Evolutionary conservation across 257 asterid species (phyloP), one percentile per base, ranked within the genome.

Genomic region (Echium plantagineum): DNA sequence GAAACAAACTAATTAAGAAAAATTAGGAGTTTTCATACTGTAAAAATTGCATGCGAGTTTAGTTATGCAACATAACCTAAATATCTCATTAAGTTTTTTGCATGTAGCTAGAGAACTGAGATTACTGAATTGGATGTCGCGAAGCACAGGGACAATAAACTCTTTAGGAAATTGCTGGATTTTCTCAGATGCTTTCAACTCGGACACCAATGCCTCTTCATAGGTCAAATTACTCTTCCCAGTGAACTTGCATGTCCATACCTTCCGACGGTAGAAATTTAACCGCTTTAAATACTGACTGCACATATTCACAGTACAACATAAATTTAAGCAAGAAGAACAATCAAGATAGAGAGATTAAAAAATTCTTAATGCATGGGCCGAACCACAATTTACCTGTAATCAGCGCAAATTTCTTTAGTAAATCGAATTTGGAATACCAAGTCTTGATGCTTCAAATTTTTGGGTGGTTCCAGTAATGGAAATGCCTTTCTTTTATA

Each of bases 191-290:
- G 90, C 94, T 35, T 71, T 76, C 59, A 75, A 86, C 80, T 89
- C 98, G 1, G 94, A 93, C 63, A 52, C 74, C 90, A 89, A 64
- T 57, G 98, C 95, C 78, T 93, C 97, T 73, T 89, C 98, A 65
- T 86, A 93, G 30, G 97, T 89, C 78, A 93, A 72, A 65, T 77
- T 80, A 68, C 67, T 71, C 85, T 81, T 93, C 72, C 97, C 97
- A 15, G 97, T 84, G 63, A 79, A 86, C 77, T 86, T 83, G 83
- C 97, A 93, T 7, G 93, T 82, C 98, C 98, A 93, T 46, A 83
- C 72, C 71, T 84, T 78, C 68, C 72, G 77, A 13, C 88, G 84
- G 64, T 93, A 93, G 32, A 93, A 70, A 68, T 86, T 82, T 57
- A 77, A 78, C 78, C 95, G 83, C 75, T 71, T 75, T 82, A 93